Base-by-base conservation (phyloP, 2,329 filamentous ascomycete genomes). In the Exophiala mesophila region DNA sequence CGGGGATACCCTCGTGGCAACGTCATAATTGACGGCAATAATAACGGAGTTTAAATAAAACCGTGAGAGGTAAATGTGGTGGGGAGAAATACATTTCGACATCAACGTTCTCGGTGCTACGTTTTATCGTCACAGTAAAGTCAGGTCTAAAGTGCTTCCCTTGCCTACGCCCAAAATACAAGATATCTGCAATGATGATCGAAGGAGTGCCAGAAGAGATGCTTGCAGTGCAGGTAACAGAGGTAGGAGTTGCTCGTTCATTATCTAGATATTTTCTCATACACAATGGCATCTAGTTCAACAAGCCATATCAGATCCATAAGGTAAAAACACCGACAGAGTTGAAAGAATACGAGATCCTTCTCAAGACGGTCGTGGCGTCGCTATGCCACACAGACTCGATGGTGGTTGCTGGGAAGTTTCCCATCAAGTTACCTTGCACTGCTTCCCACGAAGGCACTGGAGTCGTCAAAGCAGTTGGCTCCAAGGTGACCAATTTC, bases 351-450 rank as follows among this genome's bases (percentile, higher is more conserved):
- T 54, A 73, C 50, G 77, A 81, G 49, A 62, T 83, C n/a, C 69
- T 81, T 24, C 66, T 82, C 54, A 78, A 77, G 57, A 65, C 78
- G 38, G 76, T 74, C 41, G 75, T 76, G 15, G 77, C 74, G 5
- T 78, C 74, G 1, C 70, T 78, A 55, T 82, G 77, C 63, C 78
- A 82, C 61, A 81, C 78, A 1, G 78, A 82, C 61, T 59, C 61
- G 47, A 76, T 80, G 72, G 74, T 78, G 3, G 53, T 55, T 8
- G 54, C 63, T 2, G 77, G 77, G 35, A 59, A 68, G 33, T 72
- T 80, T 57, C 59, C 57, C 5, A 66, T 68, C 0, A 41, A 58
- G 3, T 63, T 80, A 1, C 77, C 77, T 0, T 65, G 67, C 43
- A 78, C 68, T 6, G 73, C 66, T 5, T 80, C 73, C 0, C 76